phyloP scores from a whole-genome alignment of 352 stramenopile species.

The Blastocystis sp. region DNA sequence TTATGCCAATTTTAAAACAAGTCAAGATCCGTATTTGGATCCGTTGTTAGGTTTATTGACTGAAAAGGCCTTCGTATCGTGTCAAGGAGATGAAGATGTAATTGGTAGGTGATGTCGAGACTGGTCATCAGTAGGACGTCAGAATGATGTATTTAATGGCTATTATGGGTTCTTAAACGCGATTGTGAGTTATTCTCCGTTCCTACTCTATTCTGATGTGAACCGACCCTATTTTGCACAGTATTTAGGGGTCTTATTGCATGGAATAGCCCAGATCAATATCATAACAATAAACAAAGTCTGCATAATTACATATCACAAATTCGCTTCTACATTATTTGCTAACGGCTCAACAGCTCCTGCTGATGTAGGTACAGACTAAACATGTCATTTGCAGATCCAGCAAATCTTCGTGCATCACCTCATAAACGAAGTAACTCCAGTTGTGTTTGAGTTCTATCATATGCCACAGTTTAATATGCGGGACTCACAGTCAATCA shows the following conservation, averaged over 20 bases:
- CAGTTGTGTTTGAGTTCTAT: neutral
- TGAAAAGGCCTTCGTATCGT: neutral
- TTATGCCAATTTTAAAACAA: neutral
- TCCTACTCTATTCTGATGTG: neutral
- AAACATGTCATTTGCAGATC: neutral
- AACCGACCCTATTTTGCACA: slow-evolving; percentile 13
- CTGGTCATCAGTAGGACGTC: neutral
- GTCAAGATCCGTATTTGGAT: neutral
- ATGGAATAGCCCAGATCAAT: neutral
- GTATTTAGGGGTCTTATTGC: neutral
- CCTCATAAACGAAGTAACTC: neutral
- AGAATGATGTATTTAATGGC: neutral
- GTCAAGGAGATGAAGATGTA: slow-evolving; percentile 29
- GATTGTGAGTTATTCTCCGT: neutral
- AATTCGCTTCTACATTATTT: neutral
- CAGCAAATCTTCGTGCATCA: neutral
- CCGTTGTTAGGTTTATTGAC: slow-evolving; percentile 7
- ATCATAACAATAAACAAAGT: neutral
- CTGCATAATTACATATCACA: slow-evolving; percentile 7
- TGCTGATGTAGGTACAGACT: neutral
- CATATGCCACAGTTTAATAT: slow-evolving; percentile 2
- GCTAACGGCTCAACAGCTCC: neutral
- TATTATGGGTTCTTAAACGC: slow-evolving; percentile 18
- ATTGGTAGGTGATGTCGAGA: neutral
- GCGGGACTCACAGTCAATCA: slow-evolving; percentile 2